These are phyloP conservation scores for Dryas octopetala DNA, from an alignment of 306 rosid species.

Conservation along the genomic window DNA sequence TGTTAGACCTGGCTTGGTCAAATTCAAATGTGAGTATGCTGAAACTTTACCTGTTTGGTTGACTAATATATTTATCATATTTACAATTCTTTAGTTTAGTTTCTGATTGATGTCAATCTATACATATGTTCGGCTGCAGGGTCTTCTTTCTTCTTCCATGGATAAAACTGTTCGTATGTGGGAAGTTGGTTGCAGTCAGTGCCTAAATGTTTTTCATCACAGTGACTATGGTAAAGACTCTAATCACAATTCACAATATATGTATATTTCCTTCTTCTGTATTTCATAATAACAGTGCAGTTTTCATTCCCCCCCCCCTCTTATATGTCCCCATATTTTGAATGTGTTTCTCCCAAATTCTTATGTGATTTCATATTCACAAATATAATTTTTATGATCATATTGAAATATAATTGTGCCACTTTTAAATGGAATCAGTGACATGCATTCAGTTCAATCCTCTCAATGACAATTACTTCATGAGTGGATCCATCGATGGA, in stretches of 20 bases:
- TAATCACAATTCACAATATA: neutral
- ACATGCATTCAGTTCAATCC: slow-evolving; percentile 95
- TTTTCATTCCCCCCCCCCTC: slow-evolving; percentile 12
- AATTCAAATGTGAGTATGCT: slow-evolving; percentile 68
- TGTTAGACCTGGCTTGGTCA: slow-evolving; percentile 94
- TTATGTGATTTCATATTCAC: neutral
- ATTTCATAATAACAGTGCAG: too few relatives aligned
- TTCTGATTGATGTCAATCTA: slow-evolving; percentile 22
- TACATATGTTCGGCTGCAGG: slow-evolving; percentile 46
- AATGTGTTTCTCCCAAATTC: neutral
- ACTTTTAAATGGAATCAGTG: slow-evolving; percentile 47
- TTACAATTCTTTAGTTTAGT: neutral
- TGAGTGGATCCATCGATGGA: slow-evolving; percentile 90
- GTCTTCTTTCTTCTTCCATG: slow-evolving; percentile 85
- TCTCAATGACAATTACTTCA: slow-evolving; percentile 62
- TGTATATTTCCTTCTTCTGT: neutral
- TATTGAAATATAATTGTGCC: neutral
- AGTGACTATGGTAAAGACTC: slow-evolving; percentile 61
- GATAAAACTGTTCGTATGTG: slow-evolving; percentile 88
- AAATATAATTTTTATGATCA: neutral
- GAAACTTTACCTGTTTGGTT: neutral
- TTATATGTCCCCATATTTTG: neutral
- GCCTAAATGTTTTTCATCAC: slow-evolving; percentile 65
- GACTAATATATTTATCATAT: neutral
- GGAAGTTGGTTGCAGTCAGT: slow-evolving; percentile 57